These are phyloP conservation scores for Plasmodium fragile DNA, from an alignment of 169 alveolate genomes.

Conservation along the genomic window DNA sequence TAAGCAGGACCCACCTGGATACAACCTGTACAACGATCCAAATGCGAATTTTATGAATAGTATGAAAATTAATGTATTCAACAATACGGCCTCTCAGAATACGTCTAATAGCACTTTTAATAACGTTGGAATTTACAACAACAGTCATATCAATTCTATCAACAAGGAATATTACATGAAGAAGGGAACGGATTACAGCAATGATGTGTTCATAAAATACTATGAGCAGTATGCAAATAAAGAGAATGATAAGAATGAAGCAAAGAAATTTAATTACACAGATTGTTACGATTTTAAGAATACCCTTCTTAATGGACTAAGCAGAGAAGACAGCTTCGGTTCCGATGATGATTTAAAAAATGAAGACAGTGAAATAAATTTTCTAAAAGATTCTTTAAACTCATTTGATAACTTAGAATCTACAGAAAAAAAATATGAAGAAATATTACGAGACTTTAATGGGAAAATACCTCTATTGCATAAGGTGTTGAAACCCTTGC, in stretches of 20 bases:
- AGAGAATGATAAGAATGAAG: conserved; percentile 43
- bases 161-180: conserved; percentile 35
- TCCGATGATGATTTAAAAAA: conserved; percentile 53
- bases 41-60: conserved; percentile 5
- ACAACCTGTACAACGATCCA: conserved; percentile 2
- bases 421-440: conserved; percentile 75
- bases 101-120: conserved; percentile 16
- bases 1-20: conserved; percentile 35
- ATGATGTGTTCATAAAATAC: conserved; percentile 65
- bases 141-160: conserved; percentile 52
- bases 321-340: conserved; percentile 48
- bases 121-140: neutral
- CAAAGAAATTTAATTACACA: conserved; percentile 71
- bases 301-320: conserved; percentile 43
- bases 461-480: conserved; percentile 78
- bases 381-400: conserved; percentile 48
- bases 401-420: conserved; percentile 76
- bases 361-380: conserved; percentile 37
- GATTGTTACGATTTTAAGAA: conserved; percentile 76
- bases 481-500: conserved; percentile 67
- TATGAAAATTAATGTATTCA: conserved; percentile 36
- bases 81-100: neutral
- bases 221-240: conserved; percentile 61
- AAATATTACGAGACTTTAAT: conserved; percentile 67
- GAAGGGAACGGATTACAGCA: conserved; percentile 23